Conservation (phyloP, 1,284 basidiomycete species). For the Heterobasidion annosum region DNA sequence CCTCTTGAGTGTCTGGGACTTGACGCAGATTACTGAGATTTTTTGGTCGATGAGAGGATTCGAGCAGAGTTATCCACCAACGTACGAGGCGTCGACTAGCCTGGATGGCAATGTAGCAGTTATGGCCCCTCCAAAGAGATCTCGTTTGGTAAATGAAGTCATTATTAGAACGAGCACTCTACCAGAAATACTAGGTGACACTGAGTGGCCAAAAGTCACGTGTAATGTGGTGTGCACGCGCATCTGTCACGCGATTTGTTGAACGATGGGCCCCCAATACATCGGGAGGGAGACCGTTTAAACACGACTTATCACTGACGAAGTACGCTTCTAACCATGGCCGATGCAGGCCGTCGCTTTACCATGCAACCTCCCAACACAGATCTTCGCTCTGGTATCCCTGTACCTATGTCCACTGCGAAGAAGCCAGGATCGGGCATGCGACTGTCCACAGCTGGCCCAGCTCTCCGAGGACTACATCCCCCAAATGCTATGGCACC, state of each 20-base stretch:
- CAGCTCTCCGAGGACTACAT: conserved; percentile 49
- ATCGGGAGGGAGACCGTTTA: too few relatives aligned
- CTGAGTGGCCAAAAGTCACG: background rate
- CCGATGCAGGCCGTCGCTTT: conserved; percentile 47
- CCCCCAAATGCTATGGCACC: conserved; percentile 26
- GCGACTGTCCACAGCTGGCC: conserved; percentile 65
- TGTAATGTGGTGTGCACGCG: background rate
- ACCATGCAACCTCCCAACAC: conserved; percentile 46
- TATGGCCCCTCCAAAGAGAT: conserved; percentile 81
- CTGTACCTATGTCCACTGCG: conserved; percentile 41
- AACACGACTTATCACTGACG: background rate
- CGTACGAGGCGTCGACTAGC: conserved; percentile 85
- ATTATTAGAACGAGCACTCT: conserved; percentile 6
- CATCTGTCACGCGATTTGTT: background rate
- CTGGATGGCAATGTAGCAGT: conserved; percentile 44
- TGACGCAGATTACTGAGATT: conserved; percentile 73
- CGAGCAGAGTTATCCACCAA: conserved; percentile 8
- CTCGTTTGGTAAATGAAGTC: conserved; percentile 13
- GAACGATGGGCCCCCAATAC: too few relatives aligned
- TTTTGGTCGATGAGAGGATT: conserved; percentile 1
- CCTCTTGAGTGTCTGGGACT: conserved; percentile 96
- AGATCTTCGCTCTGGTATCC: conserved; percentile 5
- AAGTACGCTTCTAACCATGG: conserved; percentile 15
- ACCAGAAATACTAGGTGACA: too few relatives aligned
- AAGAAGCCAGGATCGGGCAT: conserved; percentile 50